phyloP scores from a whole-genome alignment of 2,329 filamentous ascomycete species.

The Bipolaris bicolor region DNA sequence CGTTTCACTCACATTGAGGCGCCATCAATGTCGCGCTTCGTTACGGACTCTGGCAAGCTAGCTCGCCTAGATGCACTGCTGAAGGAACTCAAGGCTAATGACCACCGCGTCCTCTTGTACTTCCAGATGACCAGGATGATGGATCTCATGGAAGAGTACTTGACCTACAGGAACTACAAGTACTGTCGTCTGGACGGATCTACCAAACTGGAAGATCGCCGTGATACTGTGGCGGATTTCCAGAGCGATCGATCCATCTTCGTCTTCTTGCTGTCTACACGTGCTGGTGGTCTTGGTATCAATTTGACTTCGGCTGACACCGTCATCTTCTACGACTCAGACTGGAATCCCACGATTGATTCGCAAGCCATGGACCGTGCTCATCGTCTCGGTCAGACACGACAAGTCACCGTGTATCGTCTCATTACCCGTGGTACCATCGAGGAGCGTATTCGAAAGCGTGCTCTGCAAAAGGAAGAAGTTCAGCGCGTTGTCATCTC shows the following conservation, averaged over 20 bases:
- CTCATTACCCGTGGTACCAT: conserved; percentile 97
- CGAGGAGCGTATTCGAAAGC: conserved; percentile 96
- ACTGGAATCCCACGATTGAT: conserved; percentile 99
- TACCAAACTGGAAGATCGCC: conserved; percentile 94
- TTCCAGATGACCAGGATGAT: conserved; percentile 99
- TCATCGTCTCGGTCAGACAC: conserved; percentile 94
- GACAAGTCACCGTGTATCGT: conserved; percentile 95
- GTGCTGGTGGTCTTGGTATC: conserved; percentile 96
- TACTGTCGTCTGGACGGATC: conserved; percentile 96
- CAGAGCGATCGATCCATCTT: conserved; percentile 94
- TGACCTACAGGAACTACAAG: conserved; percentile 99
- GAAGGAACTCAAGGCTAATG: conserved; percentile 86
- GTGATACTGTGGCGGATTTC: conserved; percentile 96
- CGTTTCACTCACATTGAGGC: conserved; percentile 90
- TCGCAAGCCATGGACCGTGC: conserved; percentile 99
- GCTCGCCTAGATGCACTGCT: conserved; percentile 88
- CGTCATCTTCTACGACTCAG: conserved; percentile 99
- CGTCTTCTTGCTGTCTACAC: conserved; percentile 93
- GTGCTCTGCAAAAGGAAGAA: conserved; percentile 96
- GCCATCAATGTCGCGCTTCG: conserved; percentile 95
- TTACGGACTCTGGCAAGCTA: conserved; percentile 96
- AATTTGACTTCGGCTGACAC: conserved; percentile 96
- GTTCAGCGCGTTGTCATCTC: conserved; percentile 97
- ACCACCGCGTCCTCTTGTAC: conserved; percentile 93
- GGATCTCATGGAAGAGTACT: conserved; percentile 97